Evolutionary conservation across 2,329 filamentous ascomycete genomes (phyloP).

Genomic region (Ophiostoma triangulosporum): DNA sequence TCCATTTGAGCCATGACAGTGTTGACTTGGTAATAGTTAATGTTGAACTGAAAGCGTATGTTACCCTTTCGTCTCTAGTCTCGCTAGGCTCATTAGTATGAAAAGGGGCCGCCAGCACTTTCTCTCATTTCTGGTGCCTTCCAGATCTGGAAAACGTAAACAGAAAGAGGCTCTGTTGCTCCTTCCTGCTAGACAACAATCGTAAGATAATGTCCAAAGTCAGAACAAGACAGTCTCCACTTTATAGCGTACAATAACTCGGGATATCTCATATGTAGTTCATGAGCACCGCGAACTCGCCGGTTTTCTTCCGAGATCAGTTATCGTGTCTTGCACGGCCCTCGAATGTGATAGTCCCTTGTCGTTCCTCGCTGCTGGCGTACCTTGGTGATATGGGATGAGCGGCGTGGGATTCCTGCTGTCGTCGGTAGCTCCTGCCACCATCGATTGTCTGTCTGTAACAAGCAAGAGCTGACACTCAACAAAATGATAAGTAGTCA

Average conservation of each 20-base stretch:
- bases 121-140: background rate
- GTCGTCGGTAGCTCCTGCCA: background rate
- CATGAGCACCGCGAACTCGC: background rate
- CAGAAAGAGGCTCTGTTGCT: background rate
- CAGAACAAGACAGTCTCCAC: background rate
- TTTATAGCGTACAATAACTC: too few species aligned
- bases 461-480: background rate
- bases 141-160: background rate
- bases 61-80: background rate
- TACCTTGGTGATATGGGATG: background rate
- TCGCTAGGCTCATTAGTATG: background rate
- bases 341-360: too few species aligned
- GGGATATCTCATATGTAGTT: too few species aligned
- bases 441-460: background rate
- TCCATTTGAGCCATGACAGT: too few species aligned
- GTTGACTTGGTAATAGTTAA: too few species aligned
- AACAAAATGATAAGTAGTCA: background rate
- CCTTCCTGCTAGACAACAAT: background rate
- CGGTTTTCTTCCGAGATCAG: background rate
- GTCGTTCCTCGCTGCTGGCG: background rate
- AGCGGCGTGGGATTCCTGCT: background rate
- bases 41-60: too few species aligned
- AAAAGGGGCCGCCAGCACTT: background rate
- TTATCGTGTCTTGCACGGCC: background rate
- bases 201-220: background rate